phyloP scores from a whole-genome alignment of 176 grass and related monocot genomes.

The Guadua angustifolia region DNA sequence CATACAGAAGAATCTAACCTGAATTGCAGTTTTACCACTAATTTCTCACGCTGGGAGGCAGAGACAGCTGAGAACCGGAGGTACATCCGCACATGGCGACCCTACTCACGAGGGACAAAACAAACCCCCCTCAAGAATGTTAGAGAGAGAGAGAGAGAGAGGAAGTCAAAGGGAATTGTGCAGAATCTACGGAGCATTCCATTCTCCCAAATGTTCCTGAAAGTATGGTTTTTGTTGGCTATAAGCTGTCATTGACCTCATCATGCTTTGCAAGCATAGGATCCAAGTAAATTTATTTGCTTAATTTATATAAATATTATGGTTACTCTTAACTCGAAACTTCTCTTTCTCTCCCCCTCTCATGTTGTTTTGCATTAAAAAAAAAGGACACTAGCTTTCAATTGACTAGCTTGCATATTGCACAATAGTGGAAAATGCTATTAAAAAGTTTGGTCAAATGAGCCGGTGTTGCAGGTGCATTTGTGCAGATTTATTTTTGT shows the following conservation, averaged over 20 bases:
- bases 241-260: slow-evolving; percentile 55
- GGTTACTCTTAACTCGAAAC: slow-evolving; percentile 9
- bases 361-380: too few relatives aligned
- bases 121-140: not conserved
- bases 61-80: not conserved
- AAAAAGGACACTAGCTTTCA: not conserved
- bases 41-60: not conserved
- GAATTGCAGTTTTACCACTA: slow-evolving; percentile 5
- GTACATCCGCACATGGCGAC: slow-evolving; percentile 17
- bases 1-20: slow-evolving; percentile 28
- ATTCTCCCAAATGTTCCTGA: slow-evolving; percentile 90
- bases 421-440: not conserved
- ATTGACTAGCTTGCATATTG: not conserved
- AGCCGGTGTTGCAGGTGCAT: not conserved
- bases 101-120: slow-evolving; percentile 23
- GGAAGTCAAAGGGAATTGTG: slow-evolving; percentile 49
- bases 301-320: not conserved
- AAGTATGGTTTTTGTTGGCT: slow-evolving; percentile 41
- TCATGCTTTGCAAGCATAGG: slow-evolving; percentile 34
- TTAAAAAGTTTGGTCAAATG: not conserved
- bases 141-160: slow-evolving; percentile 49
- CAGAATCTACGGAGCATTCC: slow-evolving; percentile 95
- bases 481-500: not conserved
- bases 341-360: not conserved
- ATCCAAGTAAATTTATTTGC: slow-evolving; percentile 39